These are phyloP conservation scores for Melanogaster broomeanus DNA, from an alignment of 768 basidiomycete genomes.

Conservation along the genomic window DNA sequence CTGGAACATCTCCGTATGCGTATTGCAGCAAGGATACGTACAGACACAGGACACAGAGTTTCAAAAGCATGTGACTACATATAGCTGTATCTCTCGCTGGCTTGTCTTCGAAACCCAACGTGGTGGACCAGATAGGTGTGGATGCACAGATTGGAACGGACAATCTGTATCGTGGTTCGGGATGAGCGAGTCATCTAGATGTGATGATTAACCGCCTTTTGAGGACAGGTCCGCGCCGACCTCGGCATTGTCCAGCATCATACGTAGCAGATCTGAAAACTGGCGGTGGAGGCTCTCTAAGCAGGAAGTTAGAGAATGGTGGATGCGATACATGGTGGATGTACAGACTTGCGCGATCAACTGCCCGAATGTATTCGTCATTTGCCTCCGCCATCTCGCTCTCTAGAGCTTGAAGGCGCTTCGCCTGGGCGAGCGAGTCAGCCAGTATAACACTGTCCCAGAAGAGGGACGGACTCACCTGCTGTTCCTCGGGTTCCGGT, in stretches of 20 bases:
- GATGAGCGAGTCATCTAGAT: background rate
- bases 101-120: too few species aligned
- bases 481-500: slow-evolving; percentile 75
- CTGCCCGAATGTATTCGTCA: slow-evolving; percentile 70
- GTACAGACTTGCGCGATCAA: slow-evolving; percentile 74
- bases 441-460: background rate
- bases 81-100: too few species aligned
- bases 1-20: too few species aligned
- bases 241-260: slow-evolving; percentile 59
- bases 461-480: slow-evolving; percentile 43
- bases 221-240: slow-evolving; percentile 25
- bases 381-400: slow-evolving; percentile 72
- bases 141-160: too few species aligned
- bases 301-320: background rate
- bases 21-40: too few species aligned
- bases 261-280: slow-evolving; percentile 56
- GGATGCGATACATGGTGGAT: background rate
- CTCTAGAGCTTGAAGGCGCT: slow-evolving; percentile 66
- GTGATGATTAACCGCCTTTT: background rate
- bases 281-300: slow-evolving; percentile 62
- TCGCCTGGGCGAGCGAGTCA: slow-evolving; percentile 48
- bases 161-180: too few species aligned
- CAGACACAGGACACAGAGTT: too few species aligned
- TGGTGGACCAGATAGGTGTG: too few species aligned
- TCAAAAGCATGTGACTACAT: too few species aligned